A percentile compares a stretch with the other conserved stretches of the same genome.
Evolutionary conservation across 2,329 filamentous ascomycete genomes (phyloP).

Genomic region (Epichloe festucae): DNA sequence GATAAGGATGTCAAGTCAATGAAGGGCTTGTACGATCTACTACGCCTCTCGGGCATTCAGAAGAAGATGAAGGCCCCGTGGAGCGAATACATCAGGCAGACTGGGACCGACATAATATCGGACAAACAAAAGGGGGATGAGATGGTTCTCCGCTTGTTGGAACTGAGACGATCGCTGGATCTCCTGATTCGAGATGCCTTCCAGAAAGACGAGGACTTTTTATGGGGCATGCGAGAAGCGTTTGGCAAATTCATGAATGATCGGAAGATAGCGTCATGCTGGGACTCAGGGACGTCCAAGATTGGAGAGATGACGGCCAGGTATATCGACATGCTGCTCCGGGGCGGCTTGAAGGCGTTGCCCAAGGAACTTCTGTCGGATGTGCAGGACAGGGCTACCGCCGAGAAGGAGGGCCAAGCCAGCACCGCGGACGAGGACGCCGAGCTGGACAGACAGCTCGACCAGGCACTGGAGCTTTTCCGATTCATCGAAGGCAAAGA

Average conservation of each 20-base stretch:
- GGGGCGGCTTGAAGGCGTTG: conserved; percentile 75
- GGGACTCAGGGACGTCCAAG: conserved; percentile 77
- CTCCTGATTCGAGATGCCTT: conserved; percentile 67
- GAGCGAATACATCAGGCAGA: conserved; percentile 61
- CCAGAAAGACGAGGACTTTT: conserved; percentile 59
- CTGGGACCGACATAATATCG: conserved; percentile 66
- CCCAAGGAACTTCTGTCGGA: conserved; percentile 56
- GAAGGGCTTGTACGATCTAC: conserved; percentile 62
- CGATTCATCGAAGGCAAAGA: conserved; percentile 95
- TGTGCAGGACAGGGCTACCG: conserved; percentile 40
- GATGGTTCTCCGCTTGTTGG: conserved; percentile 75
- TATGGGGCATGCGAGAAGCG: conserved; percentile 66
- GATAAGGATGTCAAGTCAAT: conserved; percentile 57
- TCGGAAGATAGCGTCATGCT: conserved; percentile 56
- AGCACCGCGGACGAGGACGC: conserved; percentile 76
- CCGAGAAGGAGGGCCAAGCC: conserved; percentile 49
- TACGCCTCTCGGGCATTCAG: conserved; percentile 60
- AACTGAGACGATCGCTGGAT: conserved; percentile 69
- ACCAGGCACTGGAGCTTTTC: conserved; percentile 88
- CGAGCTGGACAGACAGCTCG: conserved; percentile 81
- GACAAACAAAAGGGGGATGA: conserved; percentile 66
- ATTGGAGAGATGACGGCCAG: conserved; percentile 98
- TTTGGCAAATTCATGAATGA: conserved; percentile 92
- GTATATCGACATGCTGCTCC: conserved; percentile 80
- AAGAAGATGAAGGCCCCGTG: conserved; percentile 60